Percentiles rank a stretch among this genome's conserved stretches.
These are phyloP conservation scores for Dentipellis sp. DNA, from an alignment of 768 basidiomycete genomes.

Conservation along the genomic window DNA sequence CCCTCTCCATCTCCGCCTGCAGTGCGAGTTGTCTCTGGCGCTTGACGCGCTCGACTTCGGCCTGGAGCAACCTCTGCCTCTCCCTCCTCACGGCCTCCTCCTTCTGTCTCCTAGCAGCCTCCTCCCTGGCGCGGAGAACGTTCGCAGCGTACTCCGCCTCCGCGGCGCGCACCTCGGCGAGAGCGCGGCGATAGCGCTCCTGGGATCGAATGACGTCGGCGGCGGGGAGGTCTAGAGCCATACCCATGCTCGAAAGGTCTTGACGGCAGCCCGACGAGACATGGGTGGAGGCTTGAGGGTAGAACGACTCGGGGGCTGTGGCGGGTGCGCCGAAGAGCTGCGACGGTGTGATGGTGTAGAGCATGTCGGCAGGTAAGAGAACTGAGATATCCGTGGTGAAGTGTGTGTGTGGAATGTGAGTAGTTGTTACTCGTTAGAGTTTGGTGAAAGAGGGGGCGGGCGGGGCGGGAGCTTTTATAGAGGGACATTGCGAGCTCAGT, in stretches of 20 bases:
- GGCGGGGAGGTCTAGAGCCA: too few species aligned
- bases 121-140: background rate
- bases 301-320: background rate
- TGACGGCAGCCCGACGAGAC: background rate
- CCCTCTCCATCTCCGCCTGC: background rate
- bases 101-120: constrained; percentile 1
- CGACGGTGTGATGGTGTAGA: background rate
- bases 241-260: too few species aligned
- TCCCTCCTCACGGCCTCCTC: background rate
- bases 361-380: background rate
- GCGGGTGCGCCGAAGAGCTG: background rate
- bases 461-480: background rate
- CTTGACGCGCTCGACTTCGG: background rate
- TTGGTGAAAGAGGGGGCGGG: background rate
- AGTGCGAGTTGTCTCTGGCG: background rate
- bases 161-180: constrained; percentile 3
- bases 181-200: constrained; percentile 9
- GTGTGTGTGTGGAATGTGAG: background rate
- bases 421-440: background rate
- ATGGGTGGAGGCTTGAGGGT: background rate
- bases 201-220: background rate
- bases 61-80: background rate
- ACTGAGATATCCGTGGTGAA: background rate
- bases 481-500: background rate
- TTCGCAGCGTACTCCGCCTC: constrained; percentile 6